Evolutionary conservation across 2,329 filamentous ascomycete species (phyloP), one percentile per base, ranked within the genome.

Genomic region (Fusarium brevicatenulatum): DNA sequence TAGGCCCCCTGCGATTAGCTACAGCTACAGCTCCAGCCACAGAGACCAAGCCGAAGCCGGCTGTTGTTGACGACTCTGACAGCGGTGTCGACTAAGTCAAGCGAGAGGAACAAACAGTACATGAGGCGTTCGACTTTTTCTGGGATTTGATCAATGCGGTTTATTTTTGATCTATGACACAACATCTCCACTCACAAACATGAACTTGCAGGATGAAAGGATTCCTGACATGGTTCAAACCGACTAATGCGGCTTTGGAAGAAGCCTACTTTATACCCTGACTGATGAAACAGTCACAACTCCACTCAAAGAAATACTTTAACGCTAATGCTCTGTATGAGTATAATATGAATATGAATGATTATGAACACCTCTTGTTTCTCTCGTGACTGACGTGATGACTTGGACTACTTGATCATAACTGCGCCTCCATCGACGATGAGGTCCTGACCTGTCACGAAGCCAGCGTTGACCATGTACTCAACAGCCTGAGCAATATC

Each of bases 321-420:
- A 49, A 65, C 63, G 62, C 4, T 67, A 43, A 60, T 42, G 64
- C 64, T 67, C 64, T 40, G 56, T 58, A 67, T 21, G 64, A 67
- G 64, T 67, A 40, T 67, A 67, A 67, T 67, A 67, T 30, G 53
- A 67, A 67, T 40, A 67, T 53, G 44, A 68, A 68, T 44, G 63
- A 68, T 47, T 34, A 47, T n/a, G 42, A 68, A 44, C 9, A 25
- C 13, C 25, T 16, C 19, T 9, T 9, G n/a, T 6, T 21, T 42
- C 2, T 7, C 9, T 9, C 4, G 25, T 50, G 61, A 30, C 7
- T 46, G 2, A 36, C 9, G 5, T 56, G 28, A 21, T 56, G 18
- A 7, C n/a, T 34, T 7, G 12, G 13, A 21, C 13, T 69, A 68
- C 21, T 69, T 69, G 2, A 69, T 69, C 34, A 39, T 63, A 0